Base-by-base conservation (phyloP, 2,329 filamentous ascomycete species). In the Colletotrichum theobromicola region DNA sequence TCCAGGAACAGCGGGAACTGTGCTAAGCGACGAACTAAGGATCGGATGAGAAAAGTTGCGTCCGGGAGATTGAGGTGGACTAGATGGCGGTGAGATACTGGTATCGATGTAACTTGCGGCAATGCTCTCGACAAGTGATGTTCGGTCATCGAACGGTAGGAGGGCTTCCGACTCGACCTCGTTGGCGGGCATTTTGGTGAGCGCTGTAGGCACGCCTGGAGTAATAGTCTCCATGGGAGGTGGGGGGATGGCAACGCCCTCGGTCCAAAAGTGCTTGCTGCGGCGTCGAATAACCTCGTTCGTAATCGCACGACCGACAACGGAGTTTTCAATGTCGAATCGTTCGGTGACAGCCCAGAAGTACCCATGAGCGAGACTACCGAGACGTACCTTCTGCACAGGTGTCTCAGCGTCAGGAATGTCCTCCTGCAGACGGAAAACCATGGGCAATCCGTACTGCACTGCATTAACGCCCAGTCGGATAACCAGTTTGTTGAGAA, bases 291-390 rank as follows among this genome's bases (percentile, higher is more conserved):
- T 87, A 72, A 98, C 94, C 82, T 98, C 96, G 72, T 91, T 92
- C 69, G 93, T 90, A 37, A 98, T 92, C 9, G 92, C 91, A 67
- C 89, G 89, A 9, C 95, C 95, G 21, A 94, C 88, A 0, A 88
- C 87, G 0, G 93, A 92, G 8, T 88, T 88, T 68, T 96, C 93
- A 75, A 97, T 93, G 60, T 94, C 90, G 76, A 98, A 96, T 70
- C 91, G 93, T 73, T 96, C 93, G 6, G 90, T 92, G 75, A 98
- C 81, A 1, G 91, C 90, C 93, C 94, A 96, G 73, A 98, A 92
- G 83, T 98, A 98, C 10, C 95, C 96, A 80, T 98, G 94, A 65
- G 96, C 94, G 71, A 98, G 86, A 80, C 94, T 95, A 34, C 94
- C 95, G 57, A 97, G 87, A 57, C 94, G 93, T 50, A 98, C 90